Evolutionary conservation across 768 basidiomycete species (phyloP), one percentile per base, ranked within the genome.

Genomic region (Leucocoprinus sp.): DNA sequence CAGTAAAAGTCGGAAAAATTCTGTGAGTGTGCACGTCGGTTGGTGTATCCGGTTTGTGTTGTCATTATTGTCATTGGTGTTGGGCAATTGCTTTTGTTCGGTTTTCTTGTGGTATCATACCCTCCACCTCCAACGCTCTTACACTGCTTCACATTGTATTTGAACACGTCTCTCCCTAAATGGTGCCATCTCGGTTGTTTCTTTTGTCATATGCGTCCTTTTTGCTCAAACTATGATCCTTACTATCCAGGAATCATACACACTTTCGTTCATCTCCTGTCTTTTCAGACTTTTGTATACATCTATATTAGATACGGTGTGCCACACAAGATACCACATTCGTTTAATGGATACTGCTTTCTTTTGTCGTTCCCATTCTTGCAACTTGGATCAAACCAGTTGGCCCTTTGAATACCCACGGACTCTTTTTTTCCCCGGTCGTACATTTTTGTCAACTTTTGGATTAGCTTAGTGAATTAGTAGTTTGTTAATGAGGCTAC

Each of bases 41-140:
- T 17, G 40, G 12, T 27, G 5, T 17, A 15, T 37, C 17, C 14
- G 22, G 24, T 24, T 35, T 23, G 14, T 22, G 9, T 47, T 33
- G 22, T 8, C 52, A 31, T 61, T 63, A 51, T 52, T 52, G 44
- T 57, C 41, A 47, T 51, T 42, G 39, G 35, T 43, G 27, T 27
- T 33, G 46, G 39, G 37, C 50, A 38, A 18, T 36, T 43, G 19
- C 22, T 43, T 46, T 54, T 26, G 45, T 37, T 43, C 35, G 34
- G 19, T 29, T 21, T 36, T 44, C 15, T 28, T 31, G 26, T 44
- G 43, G 43, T 21, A 40, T 33, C 27, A 15, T 29, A 26, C 21
- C 31, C 14, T 14, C 11, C 26, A 5, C 11, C 31, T 31, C 31
- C n/a, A n/a, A 31, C 14, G 26, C 33, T 37, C 47, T 54, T 55